Percentiles rank a stretch among this genome's conserved stretches.
Conservation (phyloP, 345 rosid genomes). For the Punica granatum region DNA sequence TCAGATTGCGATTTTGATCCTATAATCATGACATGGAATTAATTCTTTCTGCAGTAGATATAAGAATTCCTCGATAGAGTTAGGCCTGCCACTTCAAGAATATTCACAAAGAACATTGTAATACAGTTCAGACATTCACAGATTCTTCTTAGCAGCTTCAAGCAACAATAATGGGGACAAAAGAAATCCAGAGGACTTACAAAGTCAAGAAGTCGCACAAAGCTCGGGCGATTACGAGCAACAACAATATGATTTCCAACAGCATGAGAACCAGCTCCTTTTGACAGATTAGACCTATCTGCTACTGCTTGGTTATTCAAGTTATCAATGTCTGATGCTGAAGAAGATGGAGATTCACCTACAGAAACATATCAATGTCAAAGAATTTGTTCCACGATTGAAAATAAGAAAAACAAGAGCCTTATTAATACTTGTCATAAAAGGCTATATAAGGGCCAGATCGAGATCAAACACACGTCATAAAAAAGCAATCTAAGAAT, state of each 20-base stretch:
- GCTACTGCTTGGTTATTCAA: slow-evolving; percentile 42
- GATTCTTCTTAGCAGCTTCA: neutral
- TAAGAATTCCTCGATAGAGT: neutral
- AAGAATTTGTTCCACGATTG: neutral
- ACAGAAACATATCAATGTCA: slow-evolving; percentile 16
- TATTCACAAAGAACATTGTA: neutral
- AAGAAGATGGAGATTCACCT: slow-evolving; percentile 95
- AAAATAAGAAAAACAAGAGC: neutral
- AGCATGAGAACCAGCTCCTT: slow-evolving; percentile 35
- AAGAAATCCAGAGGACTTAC: slow-evolving; percentile 36
- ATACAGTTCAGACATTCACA: neutral
- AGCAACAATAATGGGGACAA: neutral
- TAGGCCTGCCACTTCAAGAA: neutral
- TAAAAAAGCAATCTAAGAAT: neutral
- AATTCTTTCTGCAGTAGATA: neutral
- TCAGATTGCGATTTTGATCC: neutral
- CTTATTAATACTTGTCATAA: neutral
- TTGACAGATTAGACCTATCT: slow-evolving; percentile 43
- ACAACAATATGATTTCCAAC: slow-evolving; percentile 38
- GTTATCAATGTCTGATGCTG: slow-evolving; percentile 79
- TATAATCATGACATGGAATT: neutral
- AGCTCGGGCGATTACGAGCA: slow-evolving; percentile 34
- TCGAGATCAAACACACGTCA: neutral
- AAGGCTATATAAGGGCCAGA: neutral
- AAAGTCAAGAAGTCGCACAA: slow-evolving; percentile 48